Evolutionary conservation across 179 eudicot genomes (phyloP).

Genomic region (Actinidia chinensis): DNA sequence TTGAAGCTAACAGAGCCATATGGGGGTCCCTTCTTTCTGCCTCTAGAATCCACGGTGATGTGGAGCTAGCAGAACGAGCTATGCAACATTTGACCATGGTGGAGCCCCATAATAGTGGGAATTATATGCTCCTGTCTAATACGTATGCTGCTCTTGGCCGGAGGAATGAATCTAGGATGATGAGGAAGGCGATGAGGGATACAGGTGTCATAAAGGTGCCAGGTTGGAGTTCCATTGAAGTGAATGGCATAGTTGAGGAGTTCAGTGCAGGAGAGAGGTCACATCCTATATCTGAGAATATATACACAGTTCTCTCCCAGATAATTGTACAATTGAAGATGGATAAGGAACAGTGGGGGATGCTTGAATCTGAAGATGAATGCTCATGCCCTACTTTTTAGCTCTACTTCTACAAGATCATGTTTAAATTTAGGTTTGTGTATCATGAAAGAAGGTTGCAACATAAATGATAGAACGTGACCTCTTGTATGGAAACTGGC

Average conservation of each 20-base stretch:
- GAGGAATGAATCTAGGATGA: conserved; percentile 49
- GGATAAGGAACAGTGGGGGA: conserved; percentile 14
- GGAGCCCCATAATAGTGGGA: conserved; percentile 60
- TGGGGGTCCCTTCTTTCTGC: conserved; percentile 66
- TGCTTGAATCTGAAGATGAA: conserved; percentile 18
- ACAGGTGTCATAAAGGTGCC: conserved; percentile 39
- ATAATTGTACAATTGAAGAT: conserved; percentile 30
- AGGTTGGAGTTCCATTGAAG: conserved; percentile 50
- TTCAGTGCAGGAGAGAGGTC: conserved; percentile 35
- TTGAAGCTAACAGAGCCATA: conserved; percentile 45
- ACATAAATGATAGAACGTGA: background rate
- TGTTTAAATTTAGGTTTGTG: background rate
- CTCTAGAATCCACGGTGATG: conserved; percentile 39
- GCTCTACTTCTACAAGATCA: background rate
- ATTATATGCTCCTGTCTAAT: conserved; percentile 46
- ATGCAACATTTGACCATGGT: conserved; percentile 27
- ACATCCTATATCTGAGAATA: conserved; percentile 33
- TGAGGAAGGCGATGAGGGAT: conserved; percentile 48
- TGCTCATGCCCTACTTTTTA: background rate
- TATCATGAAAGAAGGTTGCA: background rate
- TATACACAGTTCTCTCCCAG: conserved; percentile 30
- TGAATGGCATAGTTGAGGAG: conserved; percentile 29
- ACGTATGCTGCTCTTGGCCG: conserved; percentile 46
- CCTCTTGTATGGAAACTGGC: background rate
- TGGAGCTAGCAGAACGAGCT: conserved; percentile 42